Base-by-base conservation (phyloP, 2,329 filamentous ascomycete genomes). In the Pleurostoma richardsiae region DNA sequence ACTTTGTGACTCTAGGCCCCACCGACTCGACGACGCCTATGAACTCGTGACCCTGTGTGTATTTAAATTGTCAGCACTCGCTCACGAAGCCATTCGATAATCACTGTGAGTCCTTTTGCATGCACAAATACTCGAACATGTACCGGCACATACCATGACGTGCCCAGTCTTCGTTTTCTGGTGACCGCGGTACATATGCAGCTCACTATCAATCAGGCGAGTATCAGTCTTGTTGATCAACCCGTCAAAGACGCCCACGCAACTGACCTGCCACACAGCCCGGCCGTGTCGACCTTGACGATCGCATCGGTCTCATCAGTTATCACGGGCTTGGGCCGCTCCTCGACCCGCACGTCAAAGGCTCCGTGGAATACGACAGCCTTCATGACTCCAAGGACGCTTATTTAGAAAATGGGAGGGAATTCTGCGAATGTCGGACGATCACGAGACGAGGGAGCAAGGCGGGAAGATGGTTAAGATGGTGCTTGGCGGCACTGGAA, bases 181-280 rank as follows among this genome's bases (percentile, higher is more conserved):
- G 41, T 49, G 47, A 19, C 47, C 47, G 7, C 47, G 40, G 36
- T 42, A 49, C 47, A 46, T 49, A 36, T 49, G 43, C 40, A 49
- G 39, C 27, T 49, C 47, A 33, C 47, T 49, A 41, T 6, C 5
- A 26, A 5, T 5, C 7, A 26, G 6, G 11, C n/a, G 5, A 7
- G 6, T 41, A 28, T 41, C 6, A 41, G 40, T n/a, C n/a, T n/a
- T n/a, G n/a, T n/a, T n/a, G n/a, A n/a, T n/a, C n/a, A n/a, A n/a
- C n/a, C n/a, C n/a, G n/a, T n/a, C n/a, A n/a, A n/a, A n/a, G n/a
- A n/a, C n/a, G n/a, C n/a, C n/a, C n/a, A n/a, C 40, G 29, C 11
- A 28, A 41, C 40, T 26, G 26, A 41, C 40, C 40, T 41, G 31
- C 43, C 47, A 40, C 47, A 49, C 2, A 49, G 40, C 4, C 30